Conservation (phyloP, 176 grass and related monocot genomes). For the Eragrostis nindensis region DNA sequence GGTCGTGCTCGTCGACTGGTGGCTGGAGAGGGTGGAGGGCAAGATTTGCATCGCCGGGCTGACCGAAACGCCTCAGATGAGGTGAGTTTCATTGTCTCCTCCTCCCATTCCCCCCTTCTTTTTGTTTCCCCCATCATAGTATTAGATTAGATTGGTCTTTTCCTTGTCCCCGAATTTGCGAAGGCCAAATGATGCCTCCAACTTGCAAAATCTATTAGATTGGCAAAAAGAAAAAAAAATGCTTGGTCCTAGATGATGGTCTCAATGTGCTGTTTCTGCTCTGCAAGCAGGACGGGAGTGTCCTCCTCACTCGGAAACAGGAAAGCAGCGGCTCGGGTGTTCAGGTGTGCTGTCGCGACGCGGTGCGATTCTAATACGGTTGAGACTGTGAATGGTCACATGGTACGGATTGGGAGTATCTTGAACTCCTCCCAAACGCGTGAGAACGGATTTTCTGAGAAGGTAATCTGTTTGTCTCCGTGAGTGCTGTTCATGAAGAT, state of each 20-base stretch:
- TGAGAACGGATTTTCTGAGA: background rate
- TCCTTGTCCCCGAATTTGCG: background rate
- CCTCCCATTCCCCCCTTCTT: background rate
- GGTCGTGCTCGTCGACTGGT: background rate
- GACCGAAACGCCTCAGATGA: background rate
- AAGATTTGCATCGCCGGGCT: background rate
- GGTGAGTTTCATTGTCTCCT: background rate
- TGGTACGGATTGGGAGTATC: background rate
- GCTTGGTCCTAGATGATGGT: background rate
- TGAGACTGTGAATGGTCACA: background rate
- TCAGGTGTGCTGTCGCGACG: background rate
- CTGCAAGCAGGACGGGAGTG: background rate
- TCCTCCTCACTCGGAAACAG: background rate
- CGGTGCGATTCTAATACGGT: background rate
- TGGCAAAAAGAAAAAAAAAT: background rate
- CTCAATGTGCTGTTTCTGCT: background rate
- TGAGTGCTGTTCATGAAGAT: background rate
- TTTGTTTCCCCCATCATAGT: too few relatives aligned
- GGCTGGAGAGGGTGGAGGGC: background rate
- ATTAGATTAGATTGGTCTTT: too few relatives aligned
- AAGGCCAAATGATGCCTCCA: background rate
- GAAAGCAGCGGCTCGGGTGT: background rate
- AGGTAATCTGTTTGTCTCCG: background rate
- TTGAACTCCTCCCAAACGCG: background rate
- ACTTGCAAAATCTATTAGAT: background rate